Base-by-base conservation (phyloP, 106 monocot genomes). In the Allium cepa region DNA sequence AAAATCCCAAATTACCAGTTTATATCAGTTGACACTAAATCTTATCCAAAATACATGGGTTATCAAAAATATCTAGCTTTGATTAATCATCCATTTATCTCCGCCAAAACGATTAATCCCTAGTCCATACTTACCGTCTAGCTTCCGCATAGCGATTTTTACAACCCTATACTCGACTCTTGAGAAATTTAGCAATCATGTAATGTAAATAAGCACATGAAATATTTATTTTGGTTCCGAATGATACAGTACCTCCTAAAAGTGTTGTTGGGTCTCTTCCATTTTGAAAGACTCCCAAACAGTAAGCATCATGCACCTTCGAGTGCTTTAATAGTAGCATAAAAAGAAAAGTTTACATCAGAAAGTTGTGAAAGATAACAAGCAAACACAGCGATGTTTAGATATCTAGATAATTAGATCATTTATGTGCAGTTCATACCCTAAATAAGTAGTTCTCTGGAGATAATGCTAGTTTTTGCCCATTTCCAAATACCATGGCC, bases 401-500 rank as follows among this genome's bases (percentile, higher is more conserved):
- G 36, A 1, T 36, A 57, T 8, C 16, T 7, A 9, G 57, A 57
- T 26, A 69, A 69, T 47, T 49, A 26, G 10, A 5, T 57, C 57
- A 58, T 49, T 11, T 56, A 49, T 53, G 50, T 55, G 53, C 50
- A 56, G 22, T 69, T 61, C 71, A 71, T 86, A 97, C 96, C 92
- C 81, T 79, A 71, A 92, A 99, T 71, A 99, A 80, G 80, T 99
- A 99, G 52, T 99, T 99, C 80, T 99, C 97, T 50, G 92, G 97
- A 71, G 89, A 82, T 63, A 99, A 78, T 74, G 69, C 68, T 22
- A 99, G 66, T 71, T 83, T 87, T 56, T 92, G 86, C 47, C 87
- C 87, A 79, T 99, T 81, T 66, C 79, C 84, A 82, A 99, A 99
- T 49, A 92, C 87, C 86, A 99, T 87, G 27, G 87, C 89, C 66